A percentile compares a stretch with the other conserved stretches of the same genome.
Conservation (phyloP, 495 filamentous ascomycete species). For the Halenospora varia region DNA sequence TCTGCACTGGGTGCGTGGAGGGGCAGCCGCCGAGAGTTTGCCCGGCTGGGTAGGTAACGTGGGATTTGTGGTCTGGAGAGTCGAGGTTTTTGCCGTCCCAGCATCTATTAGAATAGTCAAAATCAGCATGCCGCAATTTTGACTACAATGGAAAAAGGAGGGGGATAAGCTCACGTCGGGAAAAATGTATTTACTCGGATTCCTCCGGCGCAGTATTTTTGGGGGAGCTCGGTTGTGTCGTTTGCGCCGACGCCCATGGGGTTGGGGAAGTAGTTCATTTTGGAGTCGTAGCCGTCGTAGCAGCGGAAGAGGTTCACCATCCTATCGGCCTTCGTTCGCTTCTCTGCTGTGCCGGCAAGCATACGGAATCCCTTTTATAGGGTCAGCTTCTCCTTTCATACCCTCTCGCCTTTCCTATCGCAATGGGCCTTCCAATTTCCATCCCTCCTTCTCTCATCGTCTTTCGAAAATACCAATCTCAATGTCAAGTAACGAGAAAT, state of each 20-base stretch:
- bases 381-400: too few relatives aligned
- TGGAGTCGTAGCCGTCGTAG: too few relatives aligned
- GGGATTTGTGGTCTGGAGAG: conserved; percentile 37
- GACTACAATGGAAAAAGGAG: too few relatives aligned
- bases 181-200: conserved; percentile 5
- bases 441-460: too few relatives aligned
- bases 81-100: conserved; percentile 76
- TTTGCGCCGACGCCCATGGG: conserved; percentile 1
- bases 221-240: not conserved
- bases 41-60: conserved; percentile 19
- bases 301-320: conserved; percentile 2
- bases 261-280: not conserved
- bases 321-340: not conserved
- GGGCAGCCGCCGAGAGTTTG: conserved; percentile 31
- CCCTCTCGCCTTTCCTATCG: too few relatives aligned
- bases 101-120: conserved; percentile 49
- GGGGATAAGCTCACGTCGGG: conserved; percentile 3
- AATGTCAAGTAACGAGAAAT: too few relatives aligned
- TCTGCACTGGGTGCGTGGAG: conserved; percentile 46
- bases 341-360: conserved; percentile 37
- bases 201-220: not conserved
- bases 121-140: too few relatives aligned
- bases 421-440: too few relatives aligned
- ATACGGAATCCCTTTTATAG: conserved; percentile 41
- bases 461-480: too few relatives aligned